Base-by-base conservation (phyloP, 2,329 filamentous ascomycete genomes). In the Pseudocercospora musae region DNA sequence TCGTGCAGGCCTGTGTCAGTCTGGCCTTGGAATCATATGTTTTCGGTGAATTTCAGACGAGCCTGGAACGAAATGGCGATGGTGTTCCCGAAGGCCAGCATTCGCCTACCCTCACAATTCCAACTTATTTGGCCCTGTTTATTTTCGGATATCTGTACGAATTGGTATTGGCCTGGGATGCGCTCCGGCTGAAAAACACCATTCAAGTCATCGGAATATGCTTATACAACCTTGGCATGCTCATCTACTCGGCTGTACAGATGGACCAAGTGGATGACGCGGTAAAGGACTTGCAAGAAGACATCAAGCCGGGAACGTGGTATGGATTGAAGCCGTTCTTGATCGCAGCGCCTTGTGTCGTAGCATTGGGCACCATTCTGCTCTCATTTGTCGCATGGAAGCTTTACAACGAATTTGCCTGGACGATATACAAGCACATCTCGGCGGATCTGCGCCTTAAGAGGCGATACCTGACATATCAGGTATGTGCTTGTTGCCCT, bases 371-470 rank as follows among this genome's bases (percentile, higher is more conserved):
- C 29, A 94, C 90, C 2, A 67, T 93, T 5, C 73, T 87, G 58
- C 88, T 98, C 82, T 83, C 82, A 13, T 89, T 92, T 65, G 81
- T 93, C 57, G 88, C 94, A 1, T 98, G 92, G 90, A 97, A 96
- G 80, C 84, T 99, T 31, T 98, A 99, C 75, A 92, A 96, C 74
- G 94, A 97, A 77, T 99, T 99, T 78, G 94, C 95, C 10, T 99
- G 95, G 95, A 95, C 95, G 62, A 99, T 99, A 73, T 92, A 99
- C 79, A 99, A 99, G 82, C 93, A 96, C 77, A 99, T 99, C 75
- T 96, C 93, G 74, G 95, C 95, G 57, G 95, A 99, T 80, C 86
- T 97, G 74, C 88, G 92, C 72, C 92, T 99, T 89, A 98, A 97
- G 84, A 89, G 93, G 79, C 88, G 95, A 67, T 99, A 96, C 80